Evolutionary conservation across 2,329 filamentous ascomycete genomes (phyloP).

Genomic region (Diaporthe velutina): DNA sequence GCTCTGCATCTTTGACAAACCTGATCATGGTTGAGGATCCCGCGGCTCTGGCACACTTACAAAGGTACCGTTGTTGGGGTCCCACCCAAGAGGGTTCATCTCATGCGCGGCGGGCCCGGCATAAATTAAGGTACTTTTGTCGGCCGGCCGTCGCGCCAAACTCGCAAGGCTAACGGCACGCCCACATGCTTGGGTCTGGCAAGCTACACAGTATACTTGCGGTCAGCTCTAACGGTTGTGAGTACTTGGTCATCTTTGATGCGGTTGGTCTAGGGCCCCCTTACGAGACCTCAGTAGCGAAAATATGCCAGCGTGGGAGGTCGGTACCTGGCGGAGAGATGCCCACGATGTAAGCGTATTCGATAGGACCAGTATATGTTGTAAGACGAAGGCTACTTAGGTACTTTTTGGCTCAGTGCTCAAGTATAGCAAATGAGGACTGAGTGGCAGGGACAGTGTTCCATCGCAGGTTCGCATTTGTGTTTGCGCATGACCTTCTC

Average conservation of each 20-base stretch:
- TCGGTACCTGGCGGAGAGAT: too few species aligned
- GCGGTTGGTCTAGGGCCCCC: not conserved
- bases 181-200: not conserved
- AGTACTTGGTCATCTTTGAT: not conserved
- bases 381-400: not conserved
- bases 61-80: slow-evolving; percentile 10
- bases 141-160: not conserved
- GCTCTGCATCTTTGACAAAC: not conserved
- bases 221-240: not conserved
- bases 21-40: not conserved
- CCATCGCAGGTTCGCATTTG: not conserved
- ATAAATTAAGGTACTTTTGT: slow-evolving; percentile 27
- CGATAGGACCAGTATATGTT: not conserved
- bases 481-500: not conserved
- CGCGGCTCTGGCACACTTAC: not conserved
- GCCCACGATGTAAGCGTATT: not conserved
- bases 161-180: slow-evolving; percentile 6
- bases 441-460: not conserved
- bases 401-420: not conserved
- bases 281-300: not conserved
- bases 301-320: not conserved
- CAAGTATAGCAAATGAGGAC: not conserved
- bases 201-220: not conserved
- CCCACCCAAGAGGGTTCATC: slow-evolving; percentile 17
- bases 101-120: slow-evolving; percentile 5